Evolutionary conservation across 2,329 filamentous ascomycete genomes (phyloP), one percentile per base, ranked within the genome.

Genomic region (Monilinia vaccinii-corymbosi): DNA sequence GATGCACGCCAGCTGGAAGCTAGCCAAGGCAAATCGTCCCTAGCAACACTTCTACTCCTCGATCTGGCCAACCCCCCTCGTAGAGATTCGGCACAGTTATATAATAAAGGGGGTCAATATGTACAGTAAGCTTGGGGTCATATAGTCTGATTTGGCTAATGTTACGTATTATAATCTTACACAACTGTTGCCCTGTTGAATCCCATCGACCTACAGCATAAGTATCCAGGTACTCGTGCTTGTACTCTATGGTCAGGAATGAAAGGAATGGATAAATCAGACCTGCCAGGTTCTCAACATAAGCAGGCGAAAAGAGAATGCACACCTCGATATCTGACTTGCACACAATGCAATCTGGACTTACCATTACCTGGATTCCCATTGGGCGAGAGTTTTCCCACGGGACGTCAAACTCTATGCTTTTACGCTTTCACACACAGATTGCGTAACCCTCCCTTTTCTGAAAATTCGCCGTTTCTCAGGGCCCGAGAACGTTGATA

Each of bases 221-320:
- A 40, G 18, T 42, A 42, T 42, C 38, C 3, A 21, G n/a, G 42
- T 38, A 48, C 64, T 61, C 65, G 64, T 67, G 67, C 60, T 9
- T 62, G 45, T 36, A 61, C 63, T 28, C 61, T 65, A 36, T 68
- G 66, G 66, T 56, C 42, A 62, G 45, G 56, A 66, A 61, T 45
- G 28, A 61, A 63, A 28, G 44, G 16, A 25, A 60, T 61, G 61
- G 64, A 50, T 65, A 65, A 50, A 25, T 60, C 59, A 59, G 50
- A 58, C n/a, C 25, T 14, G 28, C 38, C 38, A 42, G 11, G 7
- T 52, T 52, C 56, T 45, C 32, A n/a, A 58, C 51, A 7, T 32
- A 28, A 28, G 55, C 55, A 58, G 55, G 45, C 51, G 25, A 44
- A 44, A 23, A 18, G 25, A 44, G 34, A 23, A 18, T 23, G 18